Evolutionary conservation across 192 early-diverging fungal species (phyloP).

Genomic region (Nowakowskiella sp.): DNA sequence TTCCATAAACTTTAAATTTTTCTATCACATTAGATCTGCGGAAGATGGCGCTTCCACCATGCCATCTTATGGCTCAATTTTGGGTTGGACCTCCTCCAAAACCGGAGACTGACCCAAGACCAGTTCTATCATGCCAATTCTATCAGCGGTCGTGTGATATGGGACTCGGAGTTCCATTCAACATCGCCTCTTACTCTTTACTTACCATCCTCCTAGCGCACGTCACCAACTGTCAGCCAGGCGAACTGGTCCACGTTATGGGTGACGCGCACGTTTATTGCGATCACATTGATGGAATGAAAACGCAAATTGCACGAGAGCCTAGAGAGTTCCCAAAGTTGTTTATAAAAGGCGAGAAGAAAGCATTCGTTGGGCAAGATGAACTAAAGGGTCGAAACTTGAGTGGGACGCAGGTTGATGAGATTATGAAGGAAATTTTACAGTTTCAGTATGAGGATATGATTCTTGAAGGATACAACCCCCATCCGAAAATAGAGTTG

Average conservation of each 20-base stretch:
- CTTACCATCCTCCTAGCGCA: conserved; percentile 85
- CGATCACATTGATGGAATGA: conserved; percentile 83
- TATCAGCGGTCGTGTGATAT: conserved; percentile 94
- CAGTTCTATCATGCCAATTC: conserved; percentile 77
- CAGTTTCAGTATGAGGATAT: conserved; percentile 76
- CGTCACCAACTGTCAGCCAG: conserved; percentile 71
- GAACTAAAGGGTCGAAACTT: conserved; percentile 1
- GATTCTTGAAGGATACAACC: conserved; percentile 71
- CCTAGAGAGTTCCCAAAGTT: conserved; percentile 81
- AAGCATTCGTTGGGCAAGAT: conserved; percentile 39
- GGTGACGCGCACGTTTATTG: conserved; percentile 93
- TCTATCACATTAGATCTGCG: conserved; percentile 49
- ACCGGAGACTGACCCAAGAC: conserved; percentile 30
- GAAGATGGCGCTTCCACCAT: conserved; percentile 93
- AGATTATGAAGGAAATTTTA: conserved; percentile 31
- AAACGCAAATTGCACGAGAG: conserved; percentile 63
- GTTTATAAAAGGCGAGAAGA: conserved; percentile 44
- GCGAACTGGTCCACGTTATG: conserved; percentile 85
- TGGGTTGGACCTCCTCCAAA: conserved; percentile 70
- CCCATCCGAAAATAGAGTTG: conserved; percentile 85
- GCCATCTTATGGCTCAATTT: conserved; percentile 96
- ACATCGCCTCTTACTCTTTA: conserved; percentile 93
- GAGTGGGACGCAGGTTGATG: conserved; percentile 22
- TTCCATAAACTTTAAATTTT: not conserved
- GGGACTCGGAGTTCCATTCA: conserved; percentile 96